Evolutionary conservation across 2,329 filamentous ascomycete species (phyloP), one percentile per base, ranked within the genome.

Genomic region (Alternaria sp.): DNA sequence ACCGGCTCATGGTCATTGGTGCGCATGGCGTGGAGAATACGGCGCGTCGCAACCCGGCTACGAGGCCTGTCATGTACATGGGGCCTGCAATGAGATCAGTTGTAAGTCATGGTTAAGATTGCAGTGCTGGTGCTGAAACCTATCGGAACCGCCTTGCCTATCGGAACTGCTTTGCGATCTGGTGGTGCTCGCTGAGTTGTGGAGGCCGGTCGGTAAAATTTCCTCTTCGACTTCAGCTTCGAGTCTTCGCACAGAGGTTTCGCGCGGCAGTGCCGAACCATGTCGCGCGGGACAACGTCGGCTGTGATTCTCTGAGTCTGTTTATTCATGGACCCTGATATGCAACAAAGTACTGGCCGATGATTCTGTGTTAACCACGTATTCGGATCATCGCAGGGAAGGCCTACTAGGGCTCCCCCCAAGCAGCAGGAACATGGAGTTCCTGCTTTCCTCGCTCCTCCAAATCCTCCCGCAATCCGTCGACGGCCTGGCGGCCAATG

Each of bases 381-480:
- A 34, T 23, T 31, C 51, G 56, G 56, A 52, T 54, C 36, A 42
- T 33, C 21, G 29, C 23, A 50, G 51, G 42, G 51, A 33, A 41
- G 17, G 49, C 36, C 49, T 39, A 40, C 34, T 21, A 39, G 56
- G 54, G 41, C 41, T 46, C 44, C 56, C 56, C 46, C 48, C 46
- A 56, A 59, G 46, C 33, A 59, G 56, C 52, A 58, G 45, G 55
- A 49, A 45, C 54, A 46, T 45, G 40, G 34, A 48, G 46, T 59
- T 59, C 56, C 52, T 59, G 56, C 51, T 49, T 58, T 51, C 34
- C 40, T 31, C 21, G 29, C 34, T 58, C 52, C 56, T 56, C 40
- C 56, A 40, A 59, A 59, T 59, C 56, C 56, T 59, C 52, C 56
- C 56, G 56, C 56, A 42, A 56, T 59, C 56, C 53, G 40, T 56